A percentile compares a stretch with the other conserved stretches of the same genome.
phyloP scores from a whole-genome alignment of 306 rosid species.

The Vachellia pachyceras region DNA sequence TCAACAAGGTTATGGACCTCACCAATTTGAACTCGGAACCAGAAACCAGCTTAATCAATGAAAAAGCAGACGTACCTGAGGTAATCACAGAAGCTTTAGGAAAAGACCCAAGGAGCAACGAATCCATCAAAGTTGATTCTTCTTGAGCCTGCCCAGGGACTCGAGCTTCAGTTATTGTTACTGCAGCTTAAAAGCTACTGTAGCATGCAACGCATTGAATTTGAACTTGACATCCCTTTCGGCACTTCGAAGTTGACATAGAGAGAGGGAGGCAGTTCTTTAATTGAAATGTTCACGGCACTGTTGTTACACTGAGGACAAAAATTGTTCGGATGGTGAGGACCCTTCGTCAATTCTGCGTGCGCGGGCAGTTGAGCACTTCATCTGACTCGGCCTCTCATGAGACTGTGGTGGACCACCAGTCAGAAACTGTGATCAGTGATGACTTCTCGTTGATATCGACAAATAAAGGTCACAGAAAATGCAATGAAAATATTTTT shows the following conservation, averaged over 20 bases:
- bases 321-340: too few species aligned
- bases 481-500: too few species aligned
- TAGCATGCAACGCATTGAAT: background rate
- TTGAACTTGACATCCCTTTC: background rate
- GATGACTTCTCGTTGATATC: too few species aligned
- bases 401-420: too few species aligned
- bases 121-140: constrained; percentile 33
- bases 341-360: too few species aligned
- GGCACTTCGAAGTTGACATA: background rate
- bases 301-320: too few species aligned
- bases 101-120: constrained; percentile 37
- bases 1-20: background rate
- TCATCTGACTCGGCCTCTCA: too few species aligned
- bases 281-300: too few species aligned
- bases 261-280: background rate
- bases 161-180: background rate
- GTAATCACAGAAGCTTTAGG: constrained; percentile 23
- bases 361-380: too few species aligned
- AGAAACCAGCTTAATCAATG: background rate
- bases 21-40: background rate
- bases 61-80: constrained; percentile 24
- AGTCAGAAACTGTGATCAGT: too few species aligned
- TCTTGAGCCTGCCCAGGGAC: background rate
- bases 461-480: too few species aligned
- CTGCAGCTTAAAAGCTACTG: background rate